A percentile compares a stretch with the other conserved stretches of the same genome.
Conservation (phyloP, 1,284 basidiomycete species). For the Heliocybe sulcata region DNA sequence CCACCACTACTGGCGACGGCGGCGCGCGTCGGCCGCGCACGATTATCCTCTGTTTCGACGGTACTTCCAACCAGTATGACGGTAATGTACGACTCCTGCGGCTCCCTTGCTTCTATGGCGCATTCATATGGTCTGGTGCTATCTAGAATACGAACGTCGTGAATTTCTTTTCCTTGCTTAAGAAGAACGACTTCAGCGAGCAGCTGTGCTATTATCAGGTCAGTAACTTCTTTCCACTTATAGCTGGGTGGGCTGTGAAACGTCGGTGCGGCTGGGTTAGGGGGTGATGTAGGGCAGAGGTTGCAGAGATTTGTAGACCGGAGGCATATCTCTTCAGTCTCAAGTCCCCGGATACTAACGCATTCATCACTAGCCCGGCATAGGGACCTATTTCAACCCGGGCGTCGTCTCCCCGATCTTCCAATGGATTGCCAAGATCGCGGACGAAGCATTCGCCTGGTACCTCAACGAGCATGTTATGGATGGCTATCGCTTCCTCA, state of each 20-base stretch:
- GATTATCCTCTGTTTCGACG: slow-evolving; percentile 46
- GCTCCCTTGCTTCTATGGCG: neutral
- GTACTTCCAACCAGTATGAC: slow-evolving; percentile 41
- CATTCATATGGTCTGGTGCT: neutral
- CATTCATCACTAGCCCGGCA: slow-evolving; percentile 36
- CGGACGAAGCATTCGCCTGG: slow-evolving; percentile 59
- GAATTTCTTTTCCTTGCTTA: slow-evolving; percentile 30
- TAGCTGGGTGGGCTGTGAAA: neutral
- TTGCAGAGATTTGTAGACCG: no score
- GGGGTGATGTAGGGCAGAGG: no score
- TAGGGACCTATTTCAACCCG: slow-evolving; percentile 51
- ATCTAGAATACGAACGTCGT: slow-evolving; percentile 32
- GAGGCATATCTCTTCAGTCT: neutral
- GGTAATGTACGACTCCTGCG: slow-evolving; percentile 22
- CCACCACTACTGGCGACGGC: no score
- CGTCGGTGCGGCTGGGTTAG: no score
- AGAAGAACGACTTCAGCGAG: slow-evolving; percentile 31
- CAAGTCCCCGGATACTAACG: neutral
- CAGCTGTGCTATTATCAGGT: slow-evolving; percentile 44
- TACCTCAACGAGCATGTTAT: slow-evolving; percentile 59
- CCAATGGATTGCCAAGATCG: slow-evolving; percentile 36
- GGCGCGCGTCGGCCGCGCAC: slow-evolving; percentile 20
- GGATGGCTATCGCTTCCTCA: slow-evolving; percentile 60
- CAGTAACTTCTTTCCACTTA: neutral
- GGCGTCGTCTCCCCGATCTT: slow-evolving; percentile 46